Evolutionary conservation across 768 basidiomycete species (phyloP), one percentile per base, ranked within the genome.

Genomic region (Tylopilus intermedius): DNA sequence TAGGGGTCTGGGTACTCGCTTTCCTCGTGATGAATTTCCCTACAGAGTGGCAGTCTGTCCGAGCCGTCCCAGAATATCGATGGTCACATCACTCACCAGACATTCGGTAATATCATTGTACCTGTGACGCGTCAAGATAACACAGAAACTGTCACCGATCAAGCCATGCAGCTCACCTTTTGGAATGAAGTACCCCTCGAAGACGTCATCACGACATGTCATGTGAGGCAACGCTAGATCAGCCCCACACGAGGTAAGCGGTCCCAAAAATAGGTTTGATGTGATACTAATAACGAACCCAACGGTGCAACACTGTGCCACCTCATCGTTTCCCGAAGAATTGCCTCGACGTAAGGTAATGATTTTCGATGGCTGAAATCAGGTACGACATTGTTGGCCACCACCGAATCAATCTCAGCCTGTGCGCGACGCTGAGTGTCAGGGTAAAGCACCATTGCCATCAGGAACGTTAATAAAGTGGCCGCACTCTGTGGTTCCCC

Each of bases 151-250:
- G 18, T 18, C 18, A 24, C 21, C 2, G 13, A 49, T 49, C 38
- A 43, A 30, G 18, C 47, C 39, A 0, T 14, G 38, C 5, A 32
- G 4, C 67, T 29, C 41, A 69, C 73, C 74, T 53, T 67, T 66
- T 14, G 74, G 73, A 37, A 74, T 69, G 41, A 62, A 63, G 53
- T 71, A 72, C 1, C 74, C 77, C 2, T 74, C 69, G 51, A 76
- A 80, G 4, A 70, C 60, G 53, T 80, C 79, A 43, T 80, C 76
- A 8, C 56, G 37, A 15, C 44, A 51, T 18, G 67, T 69, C 56
- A 59, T 58, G 39, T 63, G 68, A 41, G 66, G 66, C 30, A 69
- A 32, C 27, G 66, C 66, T 67, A 39, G 30, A 44, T 48, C 18
- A 13, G 3, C 24, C 24, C 24, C n/a, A 27, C 15, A 18, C 26